Conservation (phyloP, 352 stramenopile genomes). For the Globisporangium canariense region DNA sequence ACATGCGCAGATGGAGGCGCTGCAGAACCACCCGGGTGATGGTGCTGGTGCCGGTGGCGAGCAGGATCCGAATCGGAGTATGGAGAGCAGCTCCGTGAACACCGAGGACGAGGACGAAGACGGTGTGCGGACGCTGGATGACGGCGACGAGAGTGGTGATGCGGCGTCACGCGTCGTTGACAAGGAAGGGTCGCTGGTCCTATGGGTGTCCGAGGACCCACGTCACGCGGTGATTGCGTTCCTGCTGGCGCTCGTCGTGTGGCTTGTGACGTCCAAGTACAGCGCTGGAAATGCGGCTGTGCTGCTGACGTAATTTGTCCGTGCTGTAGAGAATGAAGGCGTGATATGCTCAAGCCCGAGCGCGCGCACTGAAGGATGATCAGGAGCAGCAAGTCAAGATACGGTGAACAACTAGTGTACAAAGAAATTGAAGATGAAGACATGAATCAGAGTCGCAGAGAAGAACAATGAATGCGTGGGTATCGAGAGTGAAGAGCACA, state of each 20-base stretch:
- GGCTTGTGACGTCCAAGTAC: slow-evolving; percentile 26
- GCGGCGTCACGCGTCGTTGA: slow-evolving; percentile 27
- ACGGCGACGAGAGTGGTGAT: slow-evolving; percentile 22
- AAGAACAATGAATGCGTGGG: too few relatives aligned
- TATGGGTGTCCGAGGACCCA: slow-evolving; percentile 64
- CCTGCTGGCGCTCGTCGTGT: slow-evolving; percentile 58
- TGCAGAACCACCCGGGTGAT: not conserved
- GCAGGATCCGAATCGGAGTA: slow-evolving; percentile 11
- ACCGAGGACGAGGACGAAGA: slow-evolving; percentile 21
- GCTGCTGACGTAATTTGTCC: slow-evolving; percentile 4
- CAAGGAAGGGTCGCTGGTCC: slow-evolving; percentile 66
- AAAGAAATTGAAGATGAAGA: not conserved
- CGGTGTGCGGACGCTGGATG: slow-evolving; percentile 14
- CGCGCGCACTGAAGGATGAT: too few relatives aligned
- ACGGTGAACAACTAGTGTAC: not conserved
- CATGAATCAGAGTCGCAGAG: too few relatives aligned
- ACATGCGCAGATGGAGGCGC: not conserved
- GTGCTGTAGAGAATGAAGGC: not conserved
- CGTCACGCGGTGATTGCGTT: slow-evolving; percentile 60
- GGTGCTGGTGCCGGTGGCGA: slow-evolving; percentile 1
- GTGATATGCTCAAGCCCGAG: too few relatives aligned
- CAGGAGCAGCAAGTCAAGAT: too few relatives aligned
- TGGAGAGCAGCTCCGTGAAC: slow-evolving; percentile 1
- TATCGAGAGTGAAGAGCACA: slow-evolving; percentile 30
- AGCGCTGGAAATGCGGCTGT: slow-evolving; percentile 5